Evolutionary conservation across 768 basidiomycete genomes (phyloP).

Genomic region (Holtermannia corniformis): DNA sequence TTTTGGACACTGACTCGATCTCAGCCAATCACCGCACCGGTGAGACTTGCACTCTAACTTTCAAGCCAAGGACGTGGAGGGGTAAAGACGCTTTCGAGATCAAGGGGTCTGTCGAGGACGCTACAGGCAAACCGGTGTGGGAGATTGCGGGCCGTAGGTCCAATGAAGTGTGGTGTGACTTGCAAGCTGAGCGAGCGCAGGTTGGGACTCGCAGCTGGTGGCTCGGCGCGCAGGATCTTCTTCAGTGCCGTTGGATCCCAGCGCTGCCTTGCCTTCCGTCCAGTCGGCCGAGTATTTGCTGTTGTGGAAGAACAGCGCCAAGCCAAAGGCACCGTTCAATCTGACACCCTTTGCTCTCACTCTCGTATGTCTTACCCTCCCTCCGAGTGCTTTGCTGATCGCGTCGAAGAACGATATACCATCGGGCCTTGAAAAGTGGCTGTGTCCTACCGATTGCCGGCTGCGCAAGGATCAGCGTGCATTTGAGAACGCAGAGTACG

Average conservation of each 20-base stretch:
- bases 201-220: constrained; percentile 88
- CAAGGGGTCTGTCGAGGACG: constrained; percentile 67
- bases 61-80: constrained; percentile 93
- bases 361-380: constrained; percentile 40
- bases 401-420: constrained; percentile 64
- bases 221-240: constrained; percentile 61
- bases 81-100: constrained; percentile 88
- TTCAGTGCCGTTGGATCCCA: constrained; percentile 19
- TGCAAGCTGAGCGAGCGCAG: constrained; percentile 7
- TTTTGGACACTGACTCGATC: constrained; percentile 45
- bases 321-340: constrained; percentile 76
- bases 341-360: constrained; percentile 90
- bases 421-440: constrained; percentile 55
- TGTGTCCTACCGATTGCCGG: constrained; percentile 86
- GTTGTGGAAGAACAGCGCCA: constrained; percentile 86
- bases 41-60: constrained; percentile 78
- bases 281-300: constrained; percentile 63
- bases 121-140: constrained; percentile 57
- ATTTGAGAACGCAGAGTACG: constrained; percentile 79
- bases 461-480: constrained; percentile 87
- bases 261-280: constrained; percentile 36
- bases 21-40: constrained; percentile 77
- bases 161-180: not conserved
- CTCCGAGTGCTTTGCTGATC: constrained; percentile 1
- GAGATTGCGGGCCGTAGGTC: constrained; percentile 72